These are phyloP conservation scores for Coemansia sp. DNA, from an alignment of 192 early-diverging fungal genomes.

Conservation along the genomic window DNA sequence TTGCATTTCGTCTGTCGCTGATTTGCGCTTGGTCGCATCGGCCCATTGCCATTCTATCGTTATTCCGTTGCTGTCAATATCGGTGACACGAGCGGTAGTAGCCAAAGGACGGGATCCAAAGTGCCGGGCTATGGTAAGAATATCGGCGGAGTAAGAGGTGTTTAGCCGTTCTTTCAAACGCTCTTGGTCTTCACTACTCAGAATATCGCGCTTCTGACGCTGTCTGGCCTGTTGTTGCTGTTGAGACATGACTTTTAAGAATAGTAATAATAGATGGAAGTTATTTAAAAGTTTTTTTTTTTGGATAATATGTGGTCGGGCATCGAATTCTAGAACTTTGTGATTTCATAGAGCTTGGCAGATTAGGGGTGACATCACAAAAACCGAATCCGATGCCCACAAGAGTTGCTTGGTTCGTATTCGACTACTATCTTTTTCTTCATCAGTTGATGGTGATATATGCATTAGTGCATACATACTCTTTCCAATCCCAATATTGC, in stretches of 20 bases:
- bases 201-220: conserved; percentile 3
- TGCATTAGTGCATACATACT: too few relatives aligned
- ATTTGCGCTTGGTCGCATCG: conserved; percentile 1
- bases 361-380: too few relatives aligned
- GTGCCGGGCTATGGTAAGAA: conserved; percentile 29
- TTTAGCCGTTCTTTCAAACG: conserved; percentile 27
- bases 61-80: conserved; percentile 34
- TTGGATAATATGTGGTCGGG: too few relatives aligned
- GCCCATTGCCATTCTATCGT: conserved; percentile 39
- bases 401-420: too few relatives aligned
- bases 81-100: conserved; percentile 9
- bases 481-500: too few relatives aligned
- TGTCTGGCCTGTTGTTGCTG: conserved; percentile 16
- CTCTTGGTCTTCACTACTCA: conserved; percentile 15
- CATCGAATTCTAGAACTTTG: background rate
- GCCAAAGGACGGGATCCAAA: conserved; percentile 30
- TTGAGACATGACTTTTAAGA: background rate
- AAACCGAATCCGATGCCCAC: too few relatives aligned
- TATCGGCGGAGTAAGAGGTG: conserved; percentile 22
- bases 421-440: too few relatives aligned
- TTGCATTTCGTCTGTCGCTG: conserved; percentile 38
- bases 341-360: background rate
- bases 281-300: too few relatives aligned
- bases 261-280: background rate
- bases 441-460: too few relatives aligned